Evolutionary conservation across 352 stramenopile species (phyloP).

Genomic region (Globisporangium irregulare): DNA sequence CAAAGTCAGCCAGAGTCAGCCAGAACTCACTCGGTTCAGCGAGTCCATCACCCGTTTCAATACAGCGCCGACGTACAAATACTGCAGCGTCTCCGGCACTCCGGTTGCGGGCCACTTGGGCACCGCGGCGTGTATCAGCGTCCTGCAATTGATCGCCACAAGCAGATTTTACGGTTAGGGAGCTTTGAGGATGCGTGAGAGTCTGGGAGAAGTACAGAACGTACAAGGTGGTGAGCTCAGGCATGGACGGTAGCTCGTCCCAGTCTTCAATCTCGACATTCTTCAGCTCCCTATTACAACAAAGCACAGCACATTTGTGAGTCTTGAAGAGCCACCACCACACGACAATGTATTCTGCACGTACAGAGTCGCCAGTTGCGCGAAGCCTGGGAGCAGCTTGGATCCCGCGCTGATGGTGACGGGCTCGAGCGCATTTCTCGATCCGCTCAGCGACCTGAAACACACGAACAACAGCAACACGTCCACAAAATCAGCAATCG

Average conservation of each 20-base stretch:
- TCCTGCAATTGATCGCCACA: neutral
- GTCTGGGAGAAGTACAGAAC: neutral
- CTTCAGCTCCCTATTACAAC: neutral
- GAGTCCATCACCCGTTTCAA: neutral
- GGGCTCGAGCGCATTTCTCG: neutral
- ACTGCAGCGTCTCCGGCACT: neutral
- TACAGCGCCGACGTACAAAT: neutral
- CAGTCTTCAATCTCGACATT: conserved; percentile 8
- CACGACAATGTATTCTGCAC: neutral
- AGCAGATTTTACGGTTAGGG: neutral
- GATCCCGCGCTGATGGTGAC: neutral
- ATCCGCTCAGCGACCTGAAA: conserved; percentile 6
- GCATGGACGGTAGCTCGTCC: conserved; percentile 11
- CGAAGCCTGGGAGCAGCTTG: neutral
- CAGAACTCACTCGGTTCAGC: neutral
- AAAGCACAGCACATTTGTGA: neutral
- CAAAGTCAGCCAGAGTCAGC: neutral
- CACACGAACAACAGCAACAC: neutral
- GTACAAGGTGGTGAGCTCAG: conserved; percentile 10
- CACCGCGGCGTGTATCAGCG: neutral
- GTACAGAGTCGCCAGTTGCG: conserved; percentile 11
- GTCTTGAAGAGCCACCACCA: neutral
- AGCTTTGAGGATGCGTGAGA: neutral
- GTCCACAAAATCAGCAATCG: neutral
- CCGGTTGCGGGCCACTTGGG: neutral